Conservation (phyloP, 192 early-diverging fungal species). For the Coemansia sp. region DNA sequence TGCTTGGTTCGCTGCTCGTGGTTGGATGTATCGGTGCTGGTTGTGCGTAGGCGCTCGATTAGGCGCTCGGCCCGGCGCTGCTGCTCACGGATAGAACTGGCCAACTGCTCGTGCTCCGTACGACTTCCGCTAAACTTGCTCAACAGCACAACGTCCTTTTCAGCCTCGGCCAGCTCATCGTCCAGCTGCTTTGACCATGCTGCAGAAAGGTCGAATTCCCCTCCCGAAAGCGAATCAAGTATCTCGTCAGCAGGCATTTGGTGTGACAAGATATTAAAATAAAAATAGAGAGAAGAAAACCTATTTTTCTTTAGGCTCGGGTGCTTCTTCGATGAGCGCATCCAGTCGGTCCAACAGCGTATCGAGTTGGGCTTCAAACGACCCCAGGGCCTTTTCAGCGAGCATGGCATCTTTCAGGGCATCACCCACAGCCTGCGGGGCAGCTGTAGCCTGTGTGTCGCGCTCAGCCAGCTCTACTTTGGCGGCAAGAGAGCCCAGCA, state of each 20-base stretch:
- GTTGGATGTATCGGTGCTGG: constrained; percentile 1
- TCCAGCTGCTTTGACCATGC: constrained; percentile 18
- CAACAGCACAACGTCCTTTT: constrained; percentile 27
- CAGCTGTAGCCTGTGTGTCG: background rate
- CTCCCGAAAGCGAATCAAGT: constrained; percentile 1
- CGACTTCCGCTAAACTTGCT: constrained; percentile 35
- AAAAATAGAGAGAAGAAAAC: constrained; percentile 6
- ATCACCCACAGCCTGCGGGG: constrained; percentile 18
- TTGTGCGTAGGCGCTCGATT: constrained; percentile 17
- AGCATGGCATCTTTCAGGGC: constrained; percentile 30
- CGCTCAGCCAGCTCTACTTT: constrained; percentile 24
- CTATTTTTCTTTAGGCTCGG: background rate
- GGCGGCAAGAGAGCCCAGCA: constrained; percentile 22
- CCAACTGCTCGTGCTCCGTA: constrained; percentile 32
- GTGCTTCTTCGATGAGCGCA: constrained; percentile 17
- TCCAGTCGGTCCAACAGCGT: constrained; percentile 31
- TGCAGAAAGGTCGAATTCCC: constrained; percentile 4
- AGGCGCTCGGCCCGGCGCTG: constrained; percentile 40
- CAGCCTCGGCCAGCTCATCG: constrained; percentile 33
- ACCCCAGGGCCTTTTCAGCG: constrained; percentile 27
- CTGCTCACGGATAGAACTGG: constrained; percentile 50
- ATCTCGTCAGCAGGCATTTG: constrained; percentile 3
- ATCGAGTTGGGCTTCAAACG: constrained; percentile 37
- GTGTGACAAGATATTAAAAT: background rate
- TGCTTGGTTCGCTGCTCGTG: background rate